Evolutionary conservation across 1,284 basidiomycete species (phyloP), one percentile per base, ranked within the genome.

Genomic region (Cystobasidium sp.): DNA sequence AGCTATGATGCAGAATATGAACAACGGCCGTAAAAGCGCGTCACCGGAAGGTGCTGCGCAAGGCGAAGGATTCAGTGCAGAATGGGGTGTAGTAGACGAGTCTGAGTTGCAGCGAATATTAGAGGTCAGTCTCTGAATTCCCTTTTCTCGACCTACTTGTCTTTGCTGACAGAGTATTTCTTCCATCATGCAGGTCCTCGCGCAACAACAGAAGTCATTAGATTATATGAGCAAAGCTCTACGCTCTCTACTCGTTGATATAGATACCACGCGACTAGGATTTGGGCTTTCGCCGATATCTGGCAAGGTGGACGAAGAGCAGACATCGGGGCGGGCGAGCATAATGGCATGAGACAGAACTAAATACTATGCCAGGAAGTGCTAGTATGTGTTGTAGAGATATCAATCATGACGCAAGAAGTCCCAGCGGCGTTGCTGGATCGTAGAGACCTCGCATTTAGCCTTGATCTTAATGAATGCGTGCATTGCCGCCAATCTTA

Each of bases 131-230:
- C 6, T 8, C 6, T 6, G 6, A 14, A 41, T 43, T 3, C 18
- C 18, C 1, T 18, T 65, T 22, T n/a, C 63, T 39, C n/a, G 16
- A 12, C 12, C n/a, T 53, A 22, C 24, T 37, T 12, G 55, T 12
- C 16, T 12, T 12, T 10, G 10, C 18, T 37, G 9, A 58, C 55
- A 37, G 22, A 58, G 18, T 49, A 22, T 16, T 20, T 12, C 1
- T 41, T 43, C 9, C n/a, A 6, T 9, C 56, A 41, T 41, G 43
- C 41, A 73, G 70, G 70, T 73, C 3, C 52, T 73, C 6, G 70
- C 63, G 16, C 70, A 73, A 53, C 70, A 73, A 52, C 70, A 73
- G 31, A 65, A 66, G 24, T 73, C 70, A 6, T 41, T 73, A 31
- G 70, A 73, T 49, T 73, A 73, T 41, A 20, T 73, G 22, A 62